Evolutionary conservation across 176 grass and related monocot genomes (phyloP).

Genomic region (Musa schizocarpa): DNA sequence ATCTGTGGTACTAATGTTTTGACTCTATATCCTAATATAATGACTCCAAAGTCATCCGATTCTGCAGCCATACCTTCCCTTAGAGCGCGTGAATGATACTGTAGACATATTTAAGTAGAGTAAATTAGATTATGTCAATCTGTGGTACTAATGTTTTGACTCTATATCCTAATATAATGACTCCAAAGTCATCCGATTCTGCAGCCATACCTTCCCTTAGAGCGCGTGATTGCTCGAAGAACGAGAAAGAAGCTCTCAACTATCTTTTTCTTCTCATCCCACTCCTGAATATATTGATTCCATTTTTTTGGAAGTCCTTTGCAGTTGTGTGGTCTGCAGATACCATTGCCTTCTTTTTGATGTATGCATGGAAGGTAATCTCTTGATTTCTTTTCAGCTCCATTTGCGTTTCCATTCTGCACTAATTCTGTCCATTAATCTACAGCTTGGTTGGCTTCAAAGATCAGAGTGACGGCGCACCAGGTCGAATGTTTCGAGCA

Average conservation of each 20-base stretch:
- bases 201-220: slow-evolving; percentile 93
- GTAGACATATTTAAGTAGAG: too few relatives aligned
- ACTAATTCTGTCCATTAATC: slow-evolving; percentile 11
- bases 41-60: neutral
- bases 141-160: neutral
- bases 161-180: neutral
- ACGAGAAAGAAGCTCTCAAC: slow-evolving; percentile 99
- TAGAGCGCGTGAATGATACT: slow-evolving; percentile 59
- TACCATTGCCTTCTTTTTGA: slow-evolving; percentile 65
- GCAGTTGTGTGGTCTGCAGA: slow-evolving; percentile 91
- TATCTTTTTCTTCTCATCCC: slow-evolving; percentile 89
- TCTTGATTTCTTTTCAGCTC: slow-evolving; percentile 3
- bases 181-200: slow-evolving; percentile 6
- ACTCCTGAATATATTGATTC: slow-evolving; percentile 72
- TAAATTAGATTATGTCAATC: too few relatives aligned
- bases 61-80: slow-evolving; percentile 89
- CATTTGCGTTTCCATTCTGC: neutral
- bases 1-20: neutral
- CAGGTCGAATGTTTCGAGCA: too few relatives aligned
- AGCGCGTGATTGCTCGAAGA: slow-evolving; percentile 86
- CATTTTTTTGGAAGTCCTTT: slow-evolving; percentile 85
- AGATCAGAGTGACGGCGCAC: slow-evolving; percentile 31
- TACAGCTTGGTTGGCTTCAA: slow-evolving; percentile 86
- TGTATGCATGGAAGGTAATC: slow-evolving; percentile 95
- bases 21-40: neutral